These are phyloP conservation scores for Quercus lobata DNA, from an alignment of 331 rosid species.

Conservation along the genomic window DNA sequence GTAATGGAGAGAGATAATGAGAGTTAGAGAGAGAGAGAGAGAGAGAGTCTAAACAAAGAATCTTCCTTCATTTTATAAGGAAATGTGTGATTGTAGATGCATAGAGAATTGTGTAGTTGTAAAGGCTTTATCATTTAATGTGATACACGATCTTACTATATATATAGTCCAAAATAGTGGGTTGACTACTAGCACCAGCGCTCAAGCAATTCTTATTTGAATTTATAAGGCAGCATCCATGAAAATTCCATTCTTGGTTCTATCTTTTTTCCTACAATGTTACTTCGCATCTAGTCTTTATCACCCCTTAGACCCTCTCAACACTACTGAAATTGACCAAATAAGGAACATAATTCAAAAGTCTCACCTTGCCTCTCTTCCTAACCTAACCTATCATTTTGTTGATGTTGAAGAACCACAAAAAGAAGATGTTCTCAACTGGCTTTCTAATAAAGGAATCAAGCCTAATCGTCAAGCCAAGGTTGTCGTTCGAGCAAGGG, in stretches of 20 bases:
- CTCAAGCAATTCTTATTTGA: neutral
- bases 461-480: constrained; percentile 54
- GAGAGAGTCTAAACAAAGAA: too few relatives aligned
- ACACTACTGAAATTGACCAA: constrained; percentile 52
- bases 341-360: constrained; percentile 44
- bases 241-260: constrained; percentile 31
- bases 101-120: too few relatives aligned
- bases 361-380: constrained; percentile 56
- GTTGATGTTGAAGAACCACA: constrained; percentile 76
- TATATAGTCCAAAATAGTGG: neutral
- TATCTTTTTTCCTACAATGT: constrained; percentile 31
- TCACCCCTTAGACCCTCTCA: constrained; percentile 86
- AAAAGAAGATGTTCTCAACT: constrained; percentile 56
- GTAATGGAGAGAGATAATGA: too few relatives aligned
- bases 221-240: constrained; percentile 20
- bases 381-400: constrained; percentile 71
- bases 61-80: too few relatives aligned
- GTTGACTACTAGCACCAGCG: neutral
- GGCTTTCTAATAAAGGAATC: constrained; percentile 42
- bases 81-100: too few relatives aligned
- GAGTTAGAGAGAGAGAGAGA: too few relatives aligned
- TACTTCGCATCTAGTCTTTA: constrained; percentile 14
- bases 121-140: too few relatives aligned
- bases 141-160: neutral
- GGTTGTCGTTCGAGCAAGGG: constrained; percentile 58